Base-by-base conservation (phyloP, 192 early-diverging fungal species). In the Mortierella antarctica region DNA sequence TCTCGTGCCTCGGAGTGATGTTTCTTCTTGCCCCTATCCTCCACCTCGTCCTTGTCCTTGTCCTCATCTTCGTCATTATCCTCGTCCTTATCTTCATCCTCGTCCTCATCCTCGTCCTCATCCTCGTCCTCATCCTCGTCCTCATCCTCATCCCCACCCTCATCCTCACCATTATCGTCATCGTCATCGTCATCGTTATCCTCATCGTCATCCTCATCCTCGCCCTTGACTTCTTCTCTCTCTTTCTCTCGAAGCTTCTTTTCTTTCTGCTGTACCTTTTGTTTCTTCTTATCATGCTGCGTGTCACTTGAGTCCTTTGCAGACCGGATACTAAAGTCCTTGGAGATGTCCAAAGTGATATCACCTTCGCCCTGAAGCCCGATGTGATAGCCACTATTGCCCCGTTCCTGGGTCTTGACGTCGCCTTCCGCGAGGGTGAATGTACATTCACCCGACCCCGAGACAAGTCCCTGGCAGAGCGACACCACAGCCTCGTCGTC, bases 361-460 rank as follows among this genome's bases (percentile, higher is more conserved):
- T 67, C 70, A 17, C 63, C 70, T 39, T 20, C 6, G 0, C 23
- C 79, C 13, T 45, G 54, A 4, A 82, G 13, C 12, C 58, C 70
- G 2, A 74, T 21, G 20, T 58, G 42, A 21, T 82, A 72, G 1
- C 65, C 65, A 9, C 59, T 49, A 14, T 53, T 64, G 12, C 57
- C 65, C 21, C 18, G 53, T 13, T 54, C 15, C 7, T 40, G 17
- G 11, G 64, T 58, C 44, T 54, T 61, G 46, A 41, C 52, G 20
- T 73, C 64, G 9, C 42, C 42, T 31, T 80, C 61, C 0, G 10
- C 9, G 13, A 80, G 15, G 6, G 57, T 80, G 47, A 77, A 77
- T 0, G 74, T 57, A n/a, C 74, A 77, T 60, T 77, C 5, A 1
- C 67, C 74, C 6, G 74, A 70, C 15, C 74, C 67, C 9, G 60